Base-by-base conservation (phyloP, 2,329 filamentous ascomycete genomes). In the Cercospora sp. region DNA sequence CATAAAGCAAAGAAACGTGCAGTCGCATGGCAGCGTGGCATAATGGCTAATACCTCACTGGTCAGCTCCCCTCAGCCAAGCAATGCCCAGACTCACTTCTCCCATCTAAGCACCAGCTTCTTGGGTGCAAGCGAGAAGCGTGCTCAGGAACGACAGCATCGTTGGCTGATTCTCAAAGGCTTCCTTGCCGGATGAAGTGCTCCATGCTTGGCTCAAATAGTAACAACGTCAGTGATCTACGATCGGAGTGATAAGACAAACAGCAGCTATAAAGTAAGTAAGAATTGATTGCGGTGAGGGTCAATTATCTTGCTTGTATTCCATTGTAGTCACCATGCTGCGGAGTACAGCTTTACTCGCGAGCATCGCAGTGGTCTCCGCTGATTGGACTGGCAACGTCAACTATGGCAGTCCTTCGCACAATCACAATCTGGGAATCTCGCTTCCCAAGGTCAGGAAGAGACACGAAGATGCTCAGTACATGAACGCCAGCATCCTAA, bases 401-500 rank as follows among this genome's bases (percentile, higher is more conserved):
- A 91, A 91, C 79, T 91, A 90, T 77, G 82, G 83, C 63, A 89
- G 86, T 74, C 89, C 89, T 7, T 91, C 89, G 1, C 81, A 85
- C 26, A 84, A 87, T 34, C 89, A 91, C 71, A 81, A 82, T 55
- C 82, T 91, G 9, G 89, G 88, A 8, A 85, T 91, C 61, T 85
- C 88, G 32, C 83, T 90, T n/a, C 83, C 83, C 24, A 87, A 85
- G 70, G 85, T 90, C 30, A 81, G 84, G 26, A 86, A 85, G 75
- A 84, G 88, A 28, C 84, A 83, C 30, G 80, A 79, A 28, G 74
- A 80, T n/a, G 66, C 68, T 7, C 76, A 81, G 13, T 77, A 82
- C 40, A 80, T 80, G 69, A 77, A 83, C n/a, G 78, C 83, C 0
- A 77, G 81, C 8, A 74, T 81, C 71, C 79, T 90, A 64, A 85